Conservation (phyloP, 2,329 filamentous ascomycete genomes). For the Rugonectria rugulosa region DNA sequence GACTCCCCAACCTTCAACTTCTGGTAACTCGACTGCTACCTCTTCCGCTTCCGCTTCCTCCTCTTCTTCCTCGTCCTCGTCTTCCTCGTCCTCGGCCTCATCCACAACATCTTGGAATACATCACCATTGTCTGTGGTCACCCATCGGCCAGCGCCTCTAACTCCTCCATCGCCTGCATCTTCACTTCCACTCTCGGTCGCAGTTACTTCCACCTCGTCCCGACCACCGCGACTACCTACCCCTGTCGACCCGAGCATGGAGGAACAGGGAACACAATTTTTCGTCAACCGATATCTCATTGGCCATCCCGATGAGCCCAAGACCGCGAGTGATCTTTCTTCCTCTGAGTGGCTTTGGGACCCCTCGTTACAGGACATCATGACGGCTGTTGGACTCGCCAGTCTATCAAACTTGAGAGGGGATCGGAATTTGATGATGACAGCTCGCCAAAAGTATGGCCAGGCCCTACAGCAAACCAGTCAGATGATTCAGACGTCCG, state of each 20-base stretch:
- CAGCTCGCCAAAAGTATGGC: slow-evolving; percentile 62
- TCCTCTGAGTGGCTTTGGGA: slow-evolving; percentile 48
- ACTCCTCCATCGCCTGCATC: slow-evolving; percentile 30
- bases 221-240: slow-evolving; percentile 28
- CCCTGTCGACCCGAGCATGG: slow-evolving; percentile 51
- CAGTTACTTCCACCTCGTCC: neutral
- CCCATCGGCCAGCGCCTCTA: slow-evolving; percentile 25
- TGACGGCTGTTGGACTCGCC: slow-evolving; percentile 65
- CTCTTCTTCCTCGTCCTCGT: slow-evolving; percentile 32
- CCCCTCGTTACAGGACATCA: slow-evolving; percentile 54
- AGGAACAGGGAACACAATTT: slow-evolving; percentile 59
- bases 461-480: slow-evolving; percentile 58
- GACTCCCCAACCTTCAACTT: slow-evolving; percentile 25
- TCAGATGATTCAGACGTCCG: slow-evolving; percentile 47
- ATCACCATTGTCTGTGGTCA: slow-evolving; percentile 25
- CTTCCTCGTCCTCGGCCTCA: slow-evolving; percentile 32
- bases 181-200: slow-evolving; percentile 12
- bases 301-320: slow-evolving; percentile 59
- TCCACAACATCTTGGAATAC: slow-evolving; percentile 32
- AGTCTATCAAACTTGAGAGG: slow-evolving; percentile 62
- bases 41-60: slow-evolving; percentile 25
- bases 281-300: slow-evolving; percentile 60
- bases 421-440: slow-evolving; percentile 53
- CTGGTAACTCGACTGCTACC: slow-evolving; percentile 27
- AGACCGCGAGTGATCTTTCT: slow-evolving; percentile 46